Percentiles rank a stretch among this genome's conserved stretches.
phyloP scores from a whole-genome alignment of 2,329 filamentous ascomycete genomes.

The Penicillium sp. region DNA sequence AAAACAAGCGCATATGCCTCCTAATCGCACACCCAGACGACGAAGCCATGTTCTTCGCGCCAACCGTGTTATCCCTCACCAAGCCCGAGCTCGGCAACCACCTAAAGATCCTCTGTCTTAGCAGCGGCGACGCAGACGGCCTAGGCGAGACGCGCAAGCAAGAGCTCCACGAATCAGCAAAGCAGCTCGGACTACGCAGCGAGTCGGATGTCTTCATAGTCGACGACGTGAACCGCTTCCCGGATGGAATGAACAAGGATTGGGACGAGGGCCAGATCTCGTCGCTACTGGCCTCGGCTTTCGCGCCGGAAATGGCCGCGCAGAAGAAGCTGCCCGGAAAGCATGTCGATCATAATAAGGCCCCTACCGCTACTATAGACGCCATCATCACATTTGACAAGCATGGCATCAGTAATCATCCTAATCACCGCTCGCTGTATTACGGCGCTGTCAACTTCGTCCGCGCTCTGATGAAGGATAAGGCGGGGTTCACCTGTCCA shows the following conservation, averaged over 20 bases:
- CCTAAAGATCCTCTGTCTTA: conserved; percentile 89
- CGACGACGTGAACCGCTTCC: conserved; percentile 72
- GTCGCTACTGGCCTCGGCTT: conserved; percentile 66
- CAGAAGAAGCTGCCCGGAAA: conserved; percentile 32
- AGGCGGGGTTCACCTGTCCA: conserved; percentile 65
- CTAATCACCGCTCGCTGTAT: conserved; percentile 89
- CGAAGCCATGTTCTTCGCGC: conserved; percentile 99
- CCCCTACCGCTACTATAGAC: conserved; percentile 64
- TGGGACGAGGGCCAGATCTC: conserved; percentile 74
- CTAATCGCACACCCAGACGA: conserved; percentile 97
- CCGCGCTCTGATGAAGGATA: conserved; percentile 59
- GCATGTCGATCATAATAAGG: conserved; percentile 30
- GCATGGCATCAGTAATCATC: conserved; percentile 79
- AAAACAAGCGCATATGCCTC: conserved; percentile 82
- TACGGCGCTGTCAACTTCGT: conserved; percentile 76
- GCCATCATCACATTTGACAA: conserved; percentile 85
- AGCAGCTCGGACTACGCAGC: conserved; percentile 69
- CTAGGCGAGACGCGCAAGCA: conserved; percentile 77
- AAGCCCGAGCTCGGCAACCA: conserved; percentile 78
- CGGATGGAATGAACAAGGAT: conserved; percentile 77
- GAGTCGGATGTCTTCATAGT: conserved; percentile 82
- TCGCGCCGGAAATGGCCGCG: conserved; percentile 61
- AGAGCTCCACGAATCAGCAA: conserved; percentile 78
- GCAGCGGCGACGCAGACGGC: conserved; percentile 82
- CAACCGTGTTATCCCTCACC: conserved; percentile 80